Base-by-base conservation (phyloP, 2,329 filamentous ascomycete species). In the Xylariaceae sp. region DNA sequence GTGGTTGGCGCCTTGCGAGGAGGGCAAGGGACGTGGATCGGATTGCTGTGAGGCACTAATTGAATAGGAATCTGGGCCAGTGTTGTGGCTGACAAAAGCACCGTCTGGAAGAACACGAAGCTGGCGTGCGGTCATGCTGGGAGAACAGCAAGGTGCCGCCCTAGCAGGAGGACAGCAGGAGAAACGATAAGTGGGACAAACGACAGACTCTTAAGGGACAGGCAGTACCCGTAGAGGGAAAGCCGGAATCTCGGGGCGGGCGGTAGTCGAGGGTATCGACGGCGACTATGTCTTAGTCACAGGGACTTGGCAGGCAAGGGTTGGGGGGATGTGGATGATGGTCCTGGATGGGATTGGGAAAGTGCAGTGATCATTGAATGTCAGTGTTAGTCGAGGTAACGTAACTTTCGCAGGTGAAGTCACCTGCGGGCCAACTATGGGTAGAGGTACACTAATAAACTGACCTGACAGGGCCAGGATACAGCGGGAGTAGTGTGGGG, bases 51-150 rank as follows among this genome's bases (percentile, higher is more conserved):
- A 57, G 47, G 53, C 39, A 44, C 55, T 42, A 31, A 58, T 47
- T 47, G 53, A 49, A 51, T 57, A 55, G 35, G 61, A 55, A 43
- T 55, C 57, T 9, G 59, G 55, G 55, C 48, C 53, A 40, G 45
- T 51, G 49, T 61, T 51, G 59, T 61, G 59, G 46, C 61, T 57
- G 56, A 60, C 58, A 57, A 64, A 62, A 55, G 62, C 52, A 51
- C 62, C 60, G 47, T 64, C 63, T 53, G 64, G 57, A 45, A 64
- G 61, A 47, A 61, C 53, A 45, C 61, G 61, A 53, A 64, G 58
- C 49, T 62, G 64, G 49, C 58, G 62, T 42, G 58, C 48, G 51
- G 64, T 67, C 67, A 69, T 69, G 56, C 62, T 68, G 60, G 55
- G 59, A 58, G 39, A 43, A 44, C 46, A 47, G 44, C 50, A 29